Percentiles rank a stretch among this genome's conserved stretches.
Evolutionary conservation across 352 stramenopile genomes (phyloP).

Genomic region (Phytophthora brassicae): DNA sequence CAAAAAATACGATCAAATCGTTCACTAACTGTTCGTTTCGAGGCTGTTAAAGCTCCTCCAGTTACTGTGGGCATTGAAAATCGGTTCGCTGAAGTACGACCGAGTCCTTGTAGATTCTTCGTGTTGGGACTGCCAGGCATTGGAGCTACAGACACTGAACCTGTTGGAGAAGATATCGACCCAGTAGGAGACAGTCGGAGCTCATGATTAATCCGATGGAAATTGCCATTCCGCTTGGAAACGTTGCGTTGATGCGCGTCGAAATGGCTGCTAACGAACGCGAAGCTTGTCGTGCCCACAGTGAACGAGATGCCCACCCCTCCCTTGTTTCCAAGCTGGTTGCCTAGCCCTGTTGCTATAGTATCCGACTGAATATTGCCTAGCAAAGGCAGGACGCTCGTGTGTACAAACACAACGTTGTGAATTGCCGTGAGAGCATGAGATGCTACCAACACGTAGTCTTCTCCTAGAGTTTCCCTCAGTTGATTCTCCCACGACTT

Average conservation of each 20-base stretch:
- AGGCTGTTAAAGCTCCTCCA: background rate
- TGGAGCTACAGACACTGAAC: constrained; percentile 10
- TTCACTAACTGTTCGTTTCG: constrained; percentile 45
- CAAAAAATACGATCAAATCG: constrained; percentile 92
- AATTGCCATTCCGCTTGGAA: constrained; percentile 90
- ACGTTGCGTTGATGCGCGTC: constrained; percentile 91
- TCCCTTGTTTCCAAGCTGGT: constrained; percentile 96
- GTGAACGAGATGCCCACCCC: constrained; percentile 91
- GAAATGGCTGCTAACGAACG: constrained; percentile 94
- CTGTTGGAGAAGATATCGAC: constrained; percentile 19
- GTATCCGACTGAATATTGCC: constrained; percentile 88
- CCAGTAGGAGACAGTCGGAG: constrained; percentile 42
- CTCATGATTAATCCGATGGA: constrained; percentile 83
- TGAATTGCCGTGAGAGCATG: constrained; percentile 94
- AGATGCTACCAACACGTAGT: constrained; percentile 89
- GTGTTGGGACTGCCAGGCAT: background rate
- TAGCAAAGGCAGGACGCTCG: constrained; percentile 79
- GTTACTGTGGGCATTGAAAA: constrained; percentile 30
- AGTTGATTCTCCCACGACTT: constrained; percentile 80
- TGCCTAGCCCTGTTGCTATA: constrained; percentile 93
- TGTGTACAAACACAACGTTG: constrained; percentile 93
- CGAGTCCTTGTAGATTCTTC: constrained; percentile 29
- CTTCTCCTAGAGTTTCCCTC: constrained; percentile 53
- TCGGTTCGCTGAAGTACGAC: constrained; percentile 28
- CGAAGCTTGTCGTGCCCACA: constrained; percentile 78